Percentiles rank a stretch among this genome's conserved stretches.
Evolutionary conservation across 176 grass and related monocot species (phyloP).

Genomic region (maize (Zea mays)): DNA sequence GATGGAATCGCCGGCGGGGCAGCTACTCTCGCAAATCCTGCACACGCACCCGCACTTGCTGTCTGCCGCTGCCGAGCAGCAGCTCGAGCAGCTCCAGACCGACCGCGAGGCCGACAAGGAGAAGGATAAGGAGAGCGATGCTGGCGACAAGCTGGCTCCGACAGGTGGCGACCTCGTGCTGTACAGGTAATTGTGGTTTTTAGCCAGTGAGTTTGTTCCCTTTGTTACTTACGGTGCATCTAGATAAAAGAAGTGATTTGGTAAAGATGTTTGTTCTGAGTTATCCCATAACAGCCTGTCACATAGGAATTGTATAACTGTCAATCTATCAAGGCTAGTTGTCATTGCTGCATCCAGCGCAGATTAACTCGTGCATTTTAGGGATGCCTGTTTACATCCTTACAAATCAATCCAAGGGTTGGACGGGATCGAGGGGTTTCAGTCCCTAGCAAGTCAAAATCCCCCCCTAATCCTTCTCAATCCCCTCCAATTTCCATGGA

Average conservation of each 20-base stretch:
- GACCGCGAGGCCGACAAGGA: slow-evolving; percentile 48
- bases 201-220: background rate
- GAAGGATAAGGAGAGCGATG: slow-evolving; percentile 37
- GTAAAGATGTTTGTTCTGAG: slow-evolving; percentile 10
- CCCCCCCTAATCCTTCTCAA: no score
- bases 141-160: slow-evolving; percentile 49
- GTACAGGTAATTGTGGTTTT: slow-evolving; percentile 66
- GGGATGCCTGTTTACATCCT: background rate
- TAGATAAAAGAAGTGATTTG: slow-evolving; percentile 17
- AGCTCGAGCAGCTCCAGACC: slow-evolving; percentile 90
- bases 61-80: slow-evolving; percentile 80
- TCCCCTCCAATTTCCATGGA: no score
- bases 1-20: slow-evolving; percentile 83
- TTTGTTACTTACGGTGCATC: slow-evolving; percentile 12
- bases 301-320: slow-evolving; percentile 23
- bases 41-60: slow-evolving; percentile 88
- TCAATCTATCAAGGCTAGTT: slow-evolving; percentile 14
- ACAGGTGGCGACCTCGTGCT: slow-evolving; percentile 74
- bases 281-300: background rate
- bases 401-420: background rate
- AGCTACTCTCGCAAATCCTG: slow-evolving; percentile 87
- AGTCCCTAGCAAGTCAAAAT: no score
- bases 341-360: slow-evolving; percentile 2
- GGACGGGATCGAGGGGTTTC: no score
- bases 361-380: background rate